Conservation (phyloP, 495 filamentous ascomycete genomes). For the Filosporella fistucella region DNA sequence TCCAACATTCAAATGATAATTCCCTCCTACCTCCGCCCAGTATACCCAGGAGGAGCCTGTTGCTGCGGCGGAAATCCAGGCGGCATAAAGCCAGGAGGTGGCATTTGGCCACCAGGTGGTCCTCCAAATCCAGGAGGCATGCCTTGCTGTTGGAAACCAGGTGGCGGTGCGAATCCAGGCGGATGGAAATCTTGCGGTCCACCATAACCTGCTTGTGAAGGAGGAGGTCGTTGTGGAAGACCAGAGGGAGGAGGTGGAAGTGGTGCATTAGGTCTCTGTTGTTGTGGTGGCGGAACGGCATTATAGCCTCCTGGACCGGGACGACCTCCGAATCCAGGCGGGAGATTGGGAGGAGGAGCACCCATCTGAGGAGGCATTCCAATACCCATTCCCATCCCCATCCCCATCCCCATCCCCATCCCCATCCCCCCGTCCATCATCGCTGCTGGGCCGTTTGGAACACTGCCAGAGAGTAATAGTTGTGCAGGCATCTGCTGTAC, state of each 20-base stretch:
- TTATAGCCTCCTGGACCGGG: slow-evolving; percentile 29
- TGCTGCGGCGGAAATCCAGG: slow-evolving; percentile 20
- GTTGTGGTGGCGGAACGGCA: slow-evolving; percentile 20
- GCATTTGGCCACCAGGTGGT: slow-evolving; percentile 15
- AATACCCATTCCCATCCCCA: slow-evolving; percentile 23
- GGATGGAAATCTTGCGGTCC: slow-evolving; percentile 67
- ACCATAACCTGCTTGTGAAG: slow-evolving; percentile 71
- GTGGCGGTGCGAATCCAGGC: slow-evolving; percentile 27
- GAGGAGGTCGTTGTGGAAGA: slow-evolving; percentile 73
- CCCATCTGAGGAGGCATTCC: slow-evolving; percentile 25
- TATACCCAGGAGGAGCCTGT: slow-evolving; percentile 24
- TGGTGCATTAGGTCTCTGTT: slow-evolving; percentile 26
- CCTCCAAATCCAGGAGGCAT: slow-evolving; percentile 24
- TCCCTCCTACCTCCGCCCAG: slow-evolving; percentile 11
- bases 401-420: slow-evolving; percentile 24
- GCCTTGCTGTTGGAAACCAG: slow-evolving; percentile 13
- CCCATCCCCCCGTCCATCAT: slow-evolving; percentile 26
- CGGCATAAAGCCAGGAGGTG: slow-evolving; percentile 14
- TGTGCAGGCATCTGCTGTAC: slow-evolving; percentile 54
- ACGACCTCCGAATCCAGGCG: slow-evolving; percentile 40
- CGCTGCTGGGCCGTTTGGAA: slow-evolving; percentile 24
- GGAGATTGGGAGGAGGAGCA: slow-evolving; percentile 29
- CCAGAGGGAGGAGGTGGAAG: slow-evolving; percentile 66
- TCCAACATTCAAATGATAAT: too few relatives aligned
- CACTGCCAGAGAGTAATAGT: slow-evolving; percentile 18